phyloP scores from a whole-genome alignment of 352 stramenopile genomes.

The Globisporangium ultimum region DNA sequence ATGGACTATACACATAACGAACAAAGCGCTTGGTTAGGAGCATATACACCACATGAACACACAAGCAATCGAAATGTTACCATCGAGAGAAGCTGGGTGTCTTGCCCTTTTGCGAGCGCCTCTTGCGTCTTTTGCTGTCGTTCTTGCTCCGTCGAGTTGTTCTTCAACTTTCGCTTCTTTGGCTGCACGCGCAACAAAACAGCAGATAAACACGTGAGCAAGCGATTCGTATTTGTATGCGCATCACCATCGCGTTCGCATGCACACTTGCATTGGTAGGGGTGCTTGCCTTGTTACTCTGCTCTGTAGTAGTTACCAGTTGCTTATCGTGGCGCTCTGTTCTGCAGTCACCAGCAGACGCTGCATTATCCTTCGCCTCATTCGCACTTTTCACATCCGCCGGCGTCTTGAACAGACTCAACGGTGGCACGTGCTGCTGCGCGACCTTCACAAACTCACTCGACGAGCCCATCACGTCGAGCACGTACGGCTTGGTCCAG shows the following conservation, averaged over 20 bases:
- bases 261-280: constrained; percentile 1
- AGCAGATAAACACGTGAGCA: neutral
- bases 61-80: constrained; percentile 15
- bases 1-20: constrained; percentile 28
- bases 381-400: constrained; percentile 7
- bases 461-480: constrained; percentile 26
- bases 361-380: neutral
- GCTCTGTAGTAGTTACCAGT: neutral
- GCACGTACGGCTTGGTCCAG: constrained; percentile 69
- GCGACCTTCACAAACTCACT: constrained; percentile 39
- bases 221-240: neutral
- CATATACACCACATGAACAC: neutral
- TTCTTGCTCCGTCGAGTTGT: constrained; percentile 11
- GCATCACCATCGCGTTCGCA: neutral
- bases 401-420: constrained; percentile 52
- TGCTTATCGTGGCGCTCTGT: neutral
- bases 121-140: constrained; percentile 8
- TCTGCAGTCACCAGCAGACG: neutral
- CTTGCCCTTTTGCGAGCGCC: constrained; percentile 4
- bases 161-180: constrained; percentile 49
- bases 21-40: too few species aligned
- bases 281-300: neutral
- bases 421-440: constrained; percentile 58
- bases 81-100: constrained; percentile 28
- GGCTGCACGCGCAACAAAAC: constrained; percentile 7